A percentile compares a stretch with the other conserved stretches of the same genome.
Conservation (phyloP, 2,329 filamentous ascomycete genomes). For the Cladophialophora exuberans region DNA sequence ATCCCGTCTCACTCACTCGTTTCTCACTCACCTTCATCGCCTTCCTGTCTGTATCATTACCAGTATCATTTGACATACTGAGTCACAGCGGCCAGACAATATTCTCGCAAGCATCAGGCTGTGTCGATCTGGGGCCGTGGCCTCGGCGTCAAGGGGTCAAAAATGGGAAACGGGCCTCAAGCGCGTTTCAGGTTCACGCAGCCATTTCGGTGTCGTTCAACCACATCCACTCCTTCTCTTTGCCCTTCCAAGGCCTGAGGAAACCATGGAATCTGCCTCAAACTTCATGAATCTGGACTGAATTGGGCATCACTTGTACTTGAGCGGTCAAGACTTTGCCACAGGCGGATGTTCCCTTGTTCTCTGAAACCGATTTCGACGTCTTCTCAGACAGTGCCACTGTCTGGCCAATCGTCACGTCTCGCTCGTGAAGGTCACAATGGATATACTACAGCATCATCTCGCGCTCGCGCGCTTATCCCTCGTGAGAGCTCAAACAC, state of each 20-base stretch:
- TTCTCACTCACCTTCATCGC: neutral
- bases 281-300: constrained; percentile 10
- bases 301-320: constrained; percentile 7
- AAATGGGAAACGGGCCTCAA: constrained; percentile 16
- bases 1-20: neutral
- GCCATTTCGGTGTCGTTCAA: constrained; percentile 9
- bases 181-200: constrained; percentile 26
- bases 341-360: neutral
- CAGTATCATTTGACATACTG: no score
- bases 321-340: constrained; percentile 11
- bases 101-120: neutral
- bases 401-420: constrained; percentile 26
- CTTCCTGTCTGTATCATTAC: neutral
- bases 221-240: constrained; percentile 29
- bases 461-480: constrained; percentile 27
- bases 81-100: no score
- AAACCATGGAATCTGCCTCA: constrained; percentile 9
- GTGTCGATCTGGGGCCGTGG: constrained; percentile 4
- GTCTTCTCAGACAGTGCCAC: constrained; percentile 22
- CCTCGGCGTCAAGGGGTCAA: constrained; percentile 18
- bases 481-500: constrained; percentile 8
- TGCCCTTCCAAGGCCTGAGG: constrained; percentile 20
- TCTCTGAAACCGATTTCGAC: constrained; percentile 23
- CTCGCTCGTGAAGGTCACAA: constrained; percentile 12
- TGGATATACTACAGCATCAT: constrained; percentile 28